These are phyloP conservation scores for Tylopilus sp. DNA, from an alignment of 768 basidiomycete genomes.

Conservation along the genomic window DNA sequence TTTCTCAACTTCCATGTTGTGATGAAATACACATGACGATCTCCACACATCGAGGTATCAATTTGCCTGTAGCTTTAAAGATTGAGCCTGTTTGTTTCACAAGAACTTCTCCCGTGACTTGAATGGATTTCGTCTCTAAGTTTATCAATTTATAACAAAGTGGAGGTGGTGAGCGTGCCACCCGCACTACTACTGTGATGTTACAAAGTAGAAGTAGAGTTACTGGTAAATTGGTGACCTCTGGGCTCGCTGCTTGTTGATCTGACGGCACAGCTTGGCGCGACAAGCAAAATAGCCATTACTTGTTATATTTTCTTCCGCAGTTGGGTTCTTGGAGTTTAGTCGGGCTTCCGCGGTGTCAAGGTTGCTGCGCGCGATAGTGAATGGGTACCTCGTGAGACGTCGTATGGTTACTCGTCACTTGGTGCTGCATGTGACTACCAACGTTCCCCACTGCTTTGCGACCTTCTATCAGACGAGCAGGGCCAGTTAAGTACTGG, in stretches of 20 bases:
- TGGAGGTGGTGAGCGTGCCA: slow-evolving; percentile 1
- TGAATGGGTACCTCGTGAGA: too few species aligned
- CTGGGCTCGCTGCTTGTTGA: neutral
- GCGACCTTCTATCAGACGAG: too few species aligned
- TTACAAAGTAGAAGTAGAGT: neutral
- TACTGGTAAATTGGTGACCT: neutral
- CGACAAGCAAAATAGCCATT: slow-evolving; percentile 6
- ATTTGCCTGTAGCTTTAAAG: slow-evolving; percentile 9
- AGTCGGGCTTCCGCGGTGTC: slow-evolving; percentile 24
- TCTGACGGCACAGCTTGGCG: slow-evolving; percentile 6
- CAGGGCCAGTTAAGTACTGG: too few species aligned
- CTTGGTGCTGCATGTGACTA: too few species aligned
- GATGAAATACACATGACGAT: slow-evolving; percentile 15
- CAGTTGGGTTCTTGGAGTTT: slow-evolving; percentile 16
- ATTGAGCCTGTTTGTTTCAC: slow-evolving; percentile 2
- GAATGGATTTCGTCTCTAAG: neutral
- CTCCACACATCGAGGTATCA: slow-evolving; percentile 5
- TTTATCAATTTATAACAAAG: slow-evolving; percentile 2
- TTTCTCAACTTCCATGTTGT: slow-evolving; percentile 11
- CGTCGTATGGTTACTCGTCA: neutral
- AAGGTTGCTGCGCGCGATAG: slow-evolving; percentile 1
- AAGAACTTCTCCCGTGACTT: slow-evolving; percentile 1
- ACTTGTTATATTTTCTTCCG: slow-evolving; percentile 10
- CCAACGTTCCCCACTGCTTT: too few species aligned
- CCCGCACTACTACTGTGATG: neutral